phyloP scores from a whole-genome alignment of 805 yeast species.

The Brettanomyces sp. region DNA sequence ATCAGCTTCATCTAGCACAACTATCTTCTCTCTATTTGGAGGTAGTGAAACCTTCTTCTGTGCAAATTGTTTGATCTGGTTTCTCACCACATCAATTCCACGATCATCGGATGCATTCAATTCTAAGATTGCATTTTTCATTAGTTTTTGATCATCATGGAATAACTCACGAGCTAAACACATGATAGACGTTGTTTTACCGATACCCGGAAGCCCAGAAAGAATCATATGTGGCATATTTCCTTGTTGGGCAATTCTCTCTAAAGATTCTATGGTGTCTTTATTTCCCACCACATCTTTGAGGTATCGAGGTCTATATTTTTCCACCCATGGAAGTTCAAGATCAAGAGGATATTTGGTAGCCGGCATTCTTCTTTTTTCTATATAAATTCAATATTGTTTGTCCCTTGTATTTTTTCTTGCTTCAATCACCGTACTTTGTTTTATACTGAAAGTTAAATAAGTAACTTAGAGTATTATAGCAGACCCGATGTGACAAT shows the following conservation, averaged over 20 bases:
- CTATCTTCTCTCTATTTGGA: slow-evolving; percentile 82
- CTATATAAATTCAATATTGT: neutral
- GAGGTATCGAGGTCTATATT: slow-evolving; percentile 74
- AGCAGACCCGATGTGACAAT: too few species aligned
- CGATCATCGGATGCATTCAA: slow-evolving; percentile 95
- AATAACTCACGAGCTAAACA: slow-evolving; percentile 81
- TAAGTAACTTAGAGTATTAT: too few species aligned
- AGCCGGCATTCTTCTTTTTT: neutral
- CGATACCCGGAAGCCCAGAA: slow-evolving; percentile 95
- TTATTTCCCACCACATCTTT: slow-evolving; percentile 89
- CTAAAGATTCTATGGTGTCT: slow-evolving; percentile 78
- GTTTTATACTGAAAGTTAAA: too few species aligned
- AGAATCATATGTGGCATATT: slow-evolving; percentile 96
- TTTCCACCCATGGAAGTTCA: slow-evolving; percentile 65
- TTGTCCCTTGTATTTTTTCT: too few species aligned
- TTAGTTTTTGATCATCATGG: slow-evolving; percentile 37
- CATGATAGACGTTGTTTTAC: slow-evolving; percentile 89
- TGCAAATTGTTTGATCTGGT: slow-evolving; percentile 90
- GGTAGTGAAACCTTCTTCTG: slow-evolving; percentile 86
- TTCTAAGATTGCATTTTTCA: slow-evolving; percentile 76
- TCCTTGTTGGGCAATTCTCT: slow-evolving; percentile 82
- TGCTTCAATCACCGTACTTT: too few species aligned
- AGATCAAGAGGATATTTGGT: slow-evolving; percentile 20
- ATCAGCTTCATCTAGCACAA: slow-evolving; percentile 93
- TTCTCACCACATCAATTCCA: slow-evolving; percentile 94